phyloP scores from a whole-genome alignment of 2,329 filamentous ascomycete genomes.

The Huntiella moniliformis region DNA sequence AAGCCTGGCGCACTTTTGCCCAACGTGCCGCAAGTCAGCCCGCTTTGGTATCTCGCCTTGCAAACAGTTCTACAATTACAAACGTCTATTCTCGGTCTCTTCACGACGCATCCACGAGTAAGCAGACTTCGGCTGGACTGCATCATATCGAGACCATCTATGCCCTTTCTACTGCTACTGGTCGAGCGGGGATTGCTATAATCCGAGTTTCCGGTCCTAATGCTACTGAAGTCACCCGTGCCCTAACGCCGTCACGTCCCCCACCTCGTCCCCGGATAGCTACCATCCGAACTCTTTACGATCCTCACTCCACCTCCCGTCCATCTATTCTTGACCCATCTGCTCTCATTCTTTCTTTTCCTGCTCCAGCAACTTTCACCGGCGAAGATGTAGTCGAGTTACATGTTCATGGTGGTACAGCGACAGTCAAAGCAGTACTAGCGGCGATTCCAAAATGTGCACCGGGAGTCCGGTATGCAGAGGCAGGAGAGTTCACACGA shows the following conservation, averaged over 20 bases:
- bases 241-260: constrained; percentile 29
- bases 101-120: no score
- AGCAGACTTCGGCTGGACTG: no score
- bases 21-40: no score
- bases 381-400: constrained; percentile 86
- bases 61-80: no score
- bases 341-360: constrained; percentile 69
- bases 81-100: no score
- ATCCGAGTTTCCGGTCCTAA: constrained; percentile 70
- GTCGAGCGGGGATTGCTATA: constrained; percentile 76
- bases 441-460: constrained; percentile 47
- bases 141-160: constrained; percentile 52
- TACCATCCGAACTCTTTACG: constrained; percentile 53
- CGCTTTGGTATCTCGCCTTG: no score
- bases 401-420: constrained; percentile 82
- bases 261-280: constrained; percentile 38
- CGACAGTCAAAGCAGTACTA: constrained; percentile 74
- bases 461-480: constrained; percentile 48
- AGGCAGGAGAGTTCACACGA: constrained; percentile 87
- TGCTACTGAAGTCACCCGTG: constrained; percentile 35
- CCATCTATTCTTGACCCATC: constrained; percentile 53
- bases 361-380: constrained; percentile 63
- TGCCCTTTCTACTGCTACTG: constrained; percentile 71
- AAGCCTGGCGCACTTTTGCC: no score
- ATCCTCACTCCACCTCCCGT: constrained; percentile 20